Base-by-base conservation (phyloP, 177 flowering plant genomes). In the Vitis hybrid region DNA sequence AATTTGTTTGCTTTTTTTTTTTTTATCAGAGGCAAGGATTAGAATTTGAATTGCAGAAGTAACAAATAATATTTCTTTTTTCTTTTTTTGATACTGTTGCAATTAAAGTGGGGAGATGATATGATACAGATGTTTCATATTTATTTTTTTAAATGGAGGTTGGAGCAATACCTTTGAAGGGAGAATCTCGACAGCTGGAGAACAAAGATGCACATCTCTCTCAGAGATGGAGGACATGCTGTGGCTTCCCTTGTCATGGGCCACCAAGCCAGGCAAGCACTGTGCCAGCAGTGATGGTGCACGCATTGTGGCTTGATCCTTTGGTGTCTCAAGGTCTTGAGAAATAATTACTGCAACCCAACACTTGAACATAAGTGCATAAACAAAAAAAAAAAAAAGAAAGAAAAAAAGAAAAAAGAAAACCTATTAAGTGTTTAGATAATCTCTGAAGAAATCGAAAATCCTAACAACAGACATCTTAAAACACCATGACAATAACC, bases 101-200 rank as follows among this genome's bases (percentile, higher is more conserved):
- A 39, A 39, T 7, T 50, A 11, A 18, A 16, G 56, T 53, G 56
- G 56, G 56, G 56, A 7, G 18, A 5, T 60, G 55, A 3, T 16
- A 22, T 14, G 9, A 29, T 29, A 14, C 15, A 4, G 13, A 39
- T 39, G 10, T 34, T 11, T 52, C 15, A 10, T 14, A 14, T 1
- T n/a, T 19, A 12, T 29, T 15, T 10, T 16, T 34, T 13, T 7
- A 34, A 61, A 10, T 14, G 2, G 18, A 5, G 26, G 20, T 19
- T 10, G 50, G 20, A 6, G 50, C 22, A 45, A 51, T 56, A 88
- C 98, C 97, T 90, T 93, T 71, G 97, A 91, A 54, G 98, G 97
- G 50, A 90, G 62, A 80, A 93, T 86, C 82, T 93, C 98, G 48
- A 93, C 97, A 18, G 98, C 98, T 8, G 98, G 98, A 16, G 89